phyloP scores from a whole-genome alignment of 306 rosid species.

The Canavalia gladiata region DNA sequence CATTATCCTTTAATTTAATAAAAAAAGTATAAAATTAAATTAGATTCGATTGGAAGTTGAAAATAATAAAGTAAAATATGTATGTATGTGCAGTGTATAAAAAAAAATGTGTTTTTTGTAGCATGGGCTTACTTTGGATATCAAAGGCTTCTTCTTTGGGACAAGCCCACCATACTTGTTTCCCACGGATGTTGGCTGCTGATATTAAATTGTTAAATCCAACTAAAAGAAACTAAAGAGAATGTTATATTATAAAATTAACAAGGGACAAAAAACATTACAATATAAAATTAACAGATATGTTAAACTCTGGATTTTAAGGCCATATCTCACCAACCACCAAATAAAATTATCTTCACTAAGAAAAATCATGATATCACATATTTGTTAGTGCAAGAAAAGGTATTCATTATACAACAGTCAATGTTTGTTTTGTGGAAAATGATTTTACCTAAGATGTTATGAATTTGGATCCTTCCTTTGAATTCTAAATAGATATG shows the following conservation, averaged over 20 bases:
- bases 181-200: slow-evolving; percentile 56
- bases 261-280: neutral
- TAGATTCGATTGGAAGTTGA: slow-evolving; percentile 11
- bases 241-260: neutral
- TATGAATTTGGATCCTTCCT: neutral
- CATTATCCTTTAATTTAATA: slow-evolving; percentile 63
- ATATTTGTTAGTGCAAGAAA: slow-evolving; percentile 33
- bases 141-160: slow-evolving; percentile 95
- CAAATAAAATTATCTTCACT: neutral
- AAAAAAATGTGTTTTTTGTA: neutral
- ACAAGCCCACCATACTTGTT: slow-evolving; percentile 84
- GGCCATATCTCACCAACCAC: slow-evolving; percentile 46
- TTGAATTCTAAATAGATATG: neutral
- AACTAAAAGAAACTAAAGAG: neutral
- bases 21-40: neutral
- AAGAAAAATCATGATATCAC: slow-evolving; percentile 33
- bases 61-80: neutral
- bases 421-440: slow-evolving; percentile 17
- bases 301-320: slow-evolving; percentile 25
- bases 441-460: slow-evolving; percentile 15
- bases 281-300: neutral
- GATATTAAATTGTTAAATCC: slow-evolving; percentile 14
- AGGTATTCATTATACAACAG: neutral
- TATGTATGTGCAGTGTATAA: no score
- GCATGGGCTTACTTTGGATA: slow-evolving; percentile 73